Base-by-base conservation (phyloP, 2,329 filamentous ascomycete genomes). In the Cladosporium sp. region DNA sequence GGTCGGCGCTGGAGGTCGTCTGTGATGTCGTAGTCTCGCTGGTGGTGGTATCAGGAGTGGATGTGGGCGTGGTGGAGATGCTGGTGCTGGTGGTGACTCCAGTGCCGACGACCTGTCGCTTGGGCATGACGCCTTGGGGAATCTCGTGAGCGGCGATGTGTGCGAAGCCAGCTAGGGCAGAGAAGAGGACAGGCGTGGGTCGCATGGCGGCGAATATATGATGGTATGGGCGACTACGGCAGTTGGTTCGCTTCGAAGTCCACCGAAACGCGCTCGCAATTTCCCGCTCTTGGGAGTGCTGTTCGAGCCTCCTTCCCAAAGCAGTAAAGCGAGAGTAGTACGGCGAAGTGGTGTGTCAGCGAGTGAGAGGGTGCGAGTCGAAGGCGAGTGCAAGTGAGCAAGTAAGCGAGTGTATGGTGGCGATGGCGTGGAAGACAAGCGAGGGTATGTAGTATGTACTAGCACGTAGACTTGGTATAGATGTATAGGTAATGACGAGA, bases 101-200 rank as follows among this genome's bases (percentile, higher is more conserved):
- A 16, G 74, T 76, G 16, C 72, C 75, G 11, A 71, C 70, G 7
- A 71, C 71, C 68, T 76, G 74, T 71, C 74, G 71, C 64, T 75
- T 73, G 26, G 74, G 74, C 65, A 76, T 69, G 58, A 76, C 72
- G 67, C 75, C 75, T 54, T 69, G 69, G 14, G 74, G 72, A 59
- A 76, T 69, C 54, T 69, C 66, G 23, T 75, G 70, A 23, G 73
- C 72, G 21, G 67, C 63, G 58, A 76, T 73, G 39, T 72, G 69
- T 28, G 74, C 68, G 65, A 76, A 75, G 63, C 70, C 69, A 58
- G 74, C 69, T 58, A 75, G 70, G 63, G 74, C 57, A 21, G 68
- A 67, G 62, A 76, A 66, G 68, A 77, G 72, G 60, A 68, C 23
- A 4, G 54, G 36, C 23, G 62, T 48, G 34, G 62, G 62, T 49